A percentile compares a stretch with the other conserved stretches of the same genome.
Evolutionary conservation across 495 filamentous ascomycete genomes (phyloP).

Genomic region (Penicillium soppii): DNA sequence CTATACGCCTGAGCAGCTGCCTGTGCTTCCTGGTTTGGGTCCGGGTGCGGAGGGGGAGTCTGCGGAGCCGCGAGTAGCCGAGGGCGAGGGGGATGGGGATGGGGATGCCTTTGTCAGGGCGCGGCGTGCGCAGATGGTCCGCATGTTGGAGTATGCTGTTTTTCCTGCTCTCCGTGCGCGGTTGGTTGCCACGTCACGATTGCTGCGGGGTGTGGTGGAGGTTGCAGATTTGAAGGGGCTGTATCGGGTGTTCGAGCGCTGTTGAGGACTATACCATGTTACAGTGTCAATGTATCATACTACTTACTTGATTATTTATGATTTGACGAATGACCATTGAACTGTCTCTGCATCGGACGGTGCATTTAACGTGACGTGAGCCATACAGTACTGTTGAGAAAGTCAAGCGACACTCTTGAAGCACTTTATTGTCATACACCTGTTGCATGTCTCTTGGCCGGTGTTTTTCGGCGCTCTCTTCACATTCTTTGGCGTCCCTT

Average conservation of each 20-base stretch:
- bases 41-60: no score
- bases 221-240: constrained; percentile 92
- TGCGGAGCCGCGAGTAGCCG: constrained; percentile 3
- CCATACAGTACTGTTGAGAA: no score
- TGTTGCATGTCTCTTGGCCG: no score
- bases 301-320: background rate
- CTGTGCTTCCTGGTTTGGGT: no score
- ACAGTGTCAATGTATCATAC: background rate
- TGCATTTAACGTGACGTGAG: no score
- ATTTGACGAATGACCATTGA: background rate
- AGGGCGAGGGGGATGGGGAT: constrained; percentile 17
- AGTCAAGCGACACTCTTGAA: no score
- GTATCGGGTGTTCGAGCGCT: constrained; percentile 97
- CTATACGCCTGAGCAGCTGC: constrained; percentile 85
- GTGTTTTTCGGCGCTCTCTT: no score
- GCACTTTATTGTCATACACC: no score
- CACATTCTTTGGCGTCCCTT: no score
- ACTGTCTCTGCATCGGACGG: background rate
- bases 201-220: constrained; percentile 81
- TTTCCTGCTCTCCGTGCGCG: constrained; percentile 86
- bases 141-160: constrained; percentile 76
- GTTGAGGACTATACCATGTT: constrained; percentile 46
- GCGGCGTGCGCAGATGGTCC: constrained; percentile 63
- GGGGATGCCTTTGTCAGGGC: constrained; percentile 52
- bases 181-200: constrained; percentile 75